Conservation (phyloP, 2,329 filamentous ascomycete species). For the Neofusicoccum sp. region DNA sequence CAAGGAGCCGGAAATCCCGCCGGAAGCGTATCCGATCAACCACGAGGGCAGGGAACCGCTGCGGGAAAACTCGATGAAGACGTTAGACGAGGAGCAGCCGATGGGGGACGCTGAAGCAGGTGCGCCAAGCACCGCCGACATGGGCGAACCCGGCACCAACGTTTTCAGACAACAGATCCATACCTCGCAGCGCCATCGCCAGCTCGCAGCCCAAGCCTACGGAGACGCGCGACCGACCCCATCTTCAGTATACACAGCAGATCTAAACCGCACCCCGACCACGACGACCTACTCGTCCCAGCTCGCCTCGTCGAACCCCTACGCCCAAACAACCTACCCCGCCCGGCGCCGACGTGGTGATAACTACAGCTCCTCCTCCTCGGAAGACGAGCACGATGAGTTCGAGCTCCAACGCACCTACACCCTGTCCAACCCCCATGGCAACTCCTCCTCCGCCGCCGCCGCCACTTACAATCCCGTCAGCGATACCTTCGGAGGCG, state of each 20-base stretch:
- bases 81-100: constrained; percentile 36
- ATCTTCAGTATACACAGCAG: constrained; percentile 31
- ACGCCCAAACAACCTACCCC: constrained; percentile 24
- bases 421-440: constrained; percentile 27
- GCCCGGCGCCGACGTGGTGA: constrained; percentile 32
- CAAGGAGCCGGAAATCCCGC: constrained; percentile 43
- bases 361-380: constrained; percentile 42
- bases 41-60: constrained; percentile 35
- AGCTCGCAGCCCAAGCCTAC: constrained; percentile 28
- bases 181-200: constrained; percentile 38
- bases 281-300: constrained; percentile 36
- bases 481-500: constrained; percentile 29
- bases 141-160: constrained; percentile 30
- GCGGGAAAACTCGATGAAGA: constrained; percentile 28
- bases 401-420: constrained; percentile 40
- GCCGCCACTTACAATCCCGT: constrained; percentile 37
- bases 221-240: constrained; percentile 24
- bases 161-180: constrained; percentile 44
- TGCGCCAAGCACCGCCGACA: constrained; percentile 11
- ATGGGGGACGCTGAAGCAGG: constrained; percentile 12
- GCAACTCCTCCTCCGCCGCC: not conserved
- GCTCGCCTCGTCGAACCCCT: constrained; percentile 38
- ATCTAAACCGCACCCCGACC: constrained; percentile 34
- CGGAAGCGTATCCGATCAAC: constrained; percentile 25
- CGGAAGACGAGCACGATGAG: constrained; percentile 39